These are phyloP conservation scores for Spatholobus suberectus DNA, from an alignment of 306 rosid species.

Conservation along the genomic window DNA sequence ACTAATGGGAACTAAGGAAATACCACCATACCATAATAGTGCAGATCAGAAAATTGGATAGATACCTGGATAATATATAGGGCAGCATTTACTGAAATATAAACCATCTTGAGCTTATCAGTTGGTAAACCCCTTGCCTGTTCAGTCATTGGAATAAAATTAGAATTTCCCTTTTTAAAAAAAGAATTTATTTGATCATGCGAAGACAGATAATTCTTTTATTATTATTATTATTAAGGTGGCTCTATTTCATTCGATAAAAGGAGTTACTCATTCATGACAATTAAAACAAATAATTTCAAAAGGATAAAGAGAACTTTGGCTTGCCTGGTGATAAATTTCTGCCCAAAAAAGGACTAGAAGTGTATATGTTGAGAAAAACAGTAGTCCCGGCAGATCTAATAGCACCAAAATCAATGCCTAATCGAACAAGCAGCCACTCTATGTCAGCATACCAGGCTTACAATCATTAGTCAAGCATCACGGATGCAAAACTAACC, in stretches of 20 bases:
- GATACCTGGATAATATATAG: constrained; percentile 82
- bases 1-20: neutral
- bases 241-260: neutral
- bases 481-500: constrained; percentile 52
- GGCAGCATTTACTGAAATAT: constrained; percentile 70
- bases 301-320: constrained; percentile 14
- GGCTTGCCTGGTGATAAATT: constrained; percentile 91
- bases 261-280: neutral
- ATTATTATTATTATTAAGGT: neutral
- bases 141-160: constrained; percentile 33
- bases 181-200: neutral
- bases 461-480: neutral
- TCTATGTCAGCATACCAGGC: constrained; percentile 42
- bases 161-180: neutral
- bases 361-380: constrained; percentile 93
- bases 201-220: neutral
- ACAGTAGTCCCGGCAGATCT: constrained; percentile 91
- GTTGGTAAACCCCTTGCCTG: constrained; percentile 96
- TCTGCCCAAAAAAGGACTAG: constrained; percentile 98
- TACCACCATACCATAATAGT: neutral
- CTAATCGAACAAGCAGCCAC: constrained; percentile 58
- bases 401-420: constrained; percentile 63
- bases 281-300: neutral
- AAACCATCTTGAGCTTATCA: constrained; percentile 78
- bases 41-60: constrained; percentile 26